Evolutionary conservation across 176 grass and related monocot genomes (phyloP).

Genomic region (Tillandsia leiboldiana): DNA sequence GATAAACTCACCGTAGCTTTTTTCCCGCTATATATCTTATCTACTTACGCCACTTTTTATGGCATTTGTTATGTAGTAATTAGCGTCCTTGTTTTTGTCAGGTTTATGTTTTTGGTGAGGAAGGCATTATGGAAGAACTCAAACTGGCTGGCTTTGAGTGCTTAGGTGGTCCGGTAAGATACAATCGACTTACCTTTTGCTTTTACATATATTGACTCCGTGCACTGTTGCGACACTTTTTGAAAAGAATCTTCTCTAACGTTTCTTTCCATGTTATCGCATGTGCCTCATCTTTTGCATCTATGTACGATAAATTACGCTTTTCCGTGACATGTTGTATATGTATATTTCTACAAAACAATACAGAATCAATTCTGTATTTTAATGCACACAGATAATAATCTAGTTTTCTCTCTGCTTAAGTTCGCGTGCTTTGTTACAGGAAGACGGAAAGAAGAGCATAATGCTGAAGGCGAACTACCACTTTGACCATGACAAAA

Average conservation of each 20-base stretch:
- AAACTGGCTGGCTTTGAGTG: conserved; percentile 75
- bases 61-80: no score
- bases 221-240: no score
- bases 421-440: conserved; percentile 21
- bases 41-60: background rate
- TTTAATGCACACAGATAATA: background rate
- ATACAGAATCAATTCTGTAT: background rate
- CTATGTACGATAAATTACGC: no score
- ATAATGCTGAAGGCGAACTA: conserved; percentile 59
- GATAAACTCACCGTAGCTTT: background rate
- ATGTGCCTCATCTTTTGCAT: no score
- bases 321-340: no score
- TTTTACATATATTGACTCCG: background rate
- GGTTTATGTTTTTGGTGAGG: conserved; percentile 95
- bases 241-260: no score
- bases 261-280: no score
- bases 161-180: conserved; percentile 86
- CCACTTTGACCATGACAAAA: conserved; percentile 82
- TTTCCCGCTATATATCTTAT: background rate
- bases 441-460: conserved; percentile 84
- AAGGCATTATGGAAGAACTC: conserved; percentile 93
- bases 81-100: conserved; percentile 22
- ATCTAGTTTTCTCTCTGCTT: background rate
- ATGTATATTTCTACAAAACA: no score
- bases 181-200: conserved; percentile 5